phyloP scores from a whole-genome alignment of 306 rosid species.

The Astragalus membranaceus region DNA sequence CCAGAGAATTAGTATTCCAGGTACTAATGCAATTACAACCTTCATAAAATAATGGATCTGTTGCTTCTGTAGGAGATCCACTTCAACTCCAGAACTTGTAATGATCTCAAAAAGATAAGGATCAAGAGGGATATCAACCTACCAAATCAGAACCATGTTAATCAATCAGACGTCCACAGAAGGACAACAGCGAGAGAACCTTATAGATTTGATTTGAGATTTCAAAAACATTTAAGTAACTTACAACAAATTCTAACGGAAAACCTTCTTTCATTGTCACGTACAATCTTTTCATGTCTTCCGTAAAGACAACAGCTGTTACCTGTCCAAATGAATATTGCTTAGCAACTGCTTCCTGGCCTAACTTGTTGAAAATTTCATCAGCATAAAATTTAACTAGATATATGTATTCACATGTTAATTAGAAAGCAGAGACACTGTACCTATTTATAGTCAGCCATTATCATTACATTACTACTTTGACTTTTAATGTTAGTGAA shows the following conservation, averaged over 20 bases:
- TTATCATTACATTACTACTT: too few relatives aligned
- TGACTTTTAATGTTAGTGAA: constrained; percentile 5
- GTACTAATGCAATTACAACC: constrained; percentile 67
- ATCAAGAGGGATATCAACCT: constrained; percentile 96
- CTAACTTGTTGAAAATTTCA: constrained; percentile 7
- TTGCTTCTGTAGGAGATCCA: constrained; percentile 84
- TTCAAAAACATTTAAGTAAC: constrained; percentile 32
- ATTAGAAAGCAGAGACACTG: not conserved
- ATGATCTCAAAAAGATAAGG: constrained; percentile 87
- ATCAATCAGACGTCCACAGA: constrained; percentile 4
- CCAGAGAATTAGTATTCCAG: constrained; percentile 86
- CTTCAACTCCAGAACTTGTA: constrained; percentile 84
- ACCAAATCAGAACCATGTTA: constrained; percentile 25
- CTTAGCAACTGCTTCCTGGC: constrained; percentile 25
- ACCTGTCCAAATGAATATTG: constrained; percentile 57
- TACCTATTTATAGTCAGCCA: too few relatives aligned
- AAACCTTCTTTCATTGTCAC: constrained; percentile 97
- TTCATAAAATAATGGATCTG: constrained; percentile 88
- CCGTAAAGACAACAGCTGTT: constrained; percentile 84
- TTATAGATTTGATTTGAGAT: constrained; percentile 11
- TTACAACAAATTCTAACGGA: constrained; percentile 83
- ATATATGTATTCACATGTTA: constrained; percentile 11
- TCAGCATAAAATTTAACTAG: constrained; percentile 9
- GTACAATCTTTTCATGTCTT: constrained; percentile 75
- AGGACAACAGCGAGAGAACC: constrained; percentile 8